A percentile compares a stretch with the other conserved stretches of the same genome.
These are phyloP conservation scores for Blastobotrys malaysiensis DNA, from an alignment of 1,139 yeast genomes.

Conservation along the genomic window DNA sequence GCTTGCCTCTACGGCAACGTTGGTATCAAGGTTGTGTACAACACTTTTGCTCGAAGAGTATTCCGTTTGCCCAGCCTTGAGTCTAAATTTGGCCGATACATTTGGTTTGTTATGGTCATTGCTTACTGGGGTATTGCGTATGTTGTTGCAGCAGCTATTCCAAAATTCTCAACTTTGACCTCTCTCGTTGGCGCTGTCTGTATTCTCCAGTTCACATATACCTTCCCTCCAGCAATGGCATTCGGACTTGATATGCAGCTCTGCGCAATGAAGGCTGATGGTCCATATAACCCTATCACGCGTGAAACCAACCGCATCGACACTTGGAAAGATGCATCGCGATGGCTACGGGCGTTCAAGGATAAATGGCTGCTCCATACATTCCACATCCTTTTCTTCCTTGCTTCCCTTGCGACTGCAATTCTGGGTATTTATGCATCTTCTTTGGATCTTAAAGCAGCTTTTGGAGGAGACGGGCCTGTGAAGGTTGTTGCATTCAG, in stretches of 20 bases:
- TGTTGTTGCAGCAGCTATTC: slow-evolving; percentile 49
- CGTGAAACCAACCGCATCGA: slow-evolving; percentile 32
- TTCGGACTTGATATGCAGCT: slow-evolving; percentile 35
- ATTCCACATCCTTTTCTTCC: slow-evolving; percentile 31
- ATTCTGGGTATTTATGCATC: slow-evolving; percentile 37
- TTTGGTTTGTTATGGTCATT: slow-evolving; percentile 36
- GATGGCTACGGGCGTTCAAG: slow-evolving; percentile 35
- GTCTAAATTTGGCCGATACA: slow-evolving; percentile 31
- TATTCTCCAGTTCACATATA: slow-evolving; percentile 43
- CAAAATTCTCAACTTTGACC: slow-evolving; percentile 45
- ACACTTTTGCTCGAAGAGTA: slow-evolving; percentile 34
- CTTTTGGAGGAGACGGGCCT: slow-evolving; percentile 11
- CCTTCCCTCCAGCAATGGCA: slow-evolving; percentile 40
- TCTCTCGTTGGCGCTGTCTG: slow-evolving; percentile 49
- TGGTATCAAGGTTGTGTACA: slow-evolving; percentile 41
- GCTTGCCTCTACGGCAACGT: slow-evolving; percentile 43
- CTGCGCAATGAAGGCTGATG: slow-evolving; percentile 35
- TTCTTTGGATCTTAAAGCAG: slow-evolving; percentile 17
- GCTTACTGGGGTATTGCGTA: slow-evolving; percentile 43
- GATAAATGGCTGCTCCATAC: slow-evolving; percentile 23
- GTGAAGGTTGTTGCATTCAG: slow-evolving; percentile 12
- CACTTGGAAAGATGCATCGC: slow-evolving; percentile 31
- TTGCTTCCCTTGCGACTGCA: slow-evolving; percentile 38
- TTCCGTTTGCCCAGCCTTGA: slow-evolving; percentile 33
- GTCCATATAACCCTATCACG: slow-evolving; percentile 31